phyloP scores from a whole-genome alignment of 495 filamentous ascomycete genomes.

The Penicillium atrosanguineum region DNA sequence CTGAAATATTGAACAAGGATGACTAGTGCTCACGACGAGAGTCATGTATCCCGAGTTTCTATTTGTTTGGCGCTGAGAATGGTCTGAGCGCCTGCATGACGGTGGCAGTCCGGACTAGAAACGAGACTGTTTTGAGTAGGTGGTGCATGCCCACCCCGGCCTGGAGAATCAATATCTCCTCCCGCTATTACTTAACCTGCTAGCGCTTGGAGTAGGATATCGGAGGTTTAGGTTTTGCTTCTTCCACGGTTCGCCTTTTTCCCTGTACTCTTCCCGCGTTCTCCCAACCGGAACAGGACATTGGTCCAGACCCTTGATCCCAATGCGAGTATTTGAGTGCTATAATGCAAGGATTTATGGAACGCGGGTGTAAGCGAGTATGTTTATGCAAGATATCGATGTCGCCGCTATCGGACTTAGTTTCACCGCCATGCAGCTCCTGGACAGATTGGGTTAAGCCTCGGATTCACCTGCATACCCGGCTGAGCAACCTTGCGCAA shows the following conservation, averaged over 20 bases:
- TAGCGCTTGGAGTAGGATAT: not conserved
- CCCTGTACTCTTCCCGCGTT: not conserved
- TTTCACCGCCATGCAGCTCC: not conserved
- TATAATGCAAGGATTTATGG: not conserved
- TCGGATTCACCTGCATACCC: slow-evolving; percentile 15
- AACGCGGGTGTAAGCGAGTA: too few species aligned
- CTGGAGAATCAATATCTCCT: not conserved
- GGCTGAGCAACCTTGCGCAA: slow-evolving; percentile 8
- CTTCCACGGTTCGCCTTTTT: not conserved
- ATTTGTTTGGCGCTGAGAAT: not conserved
- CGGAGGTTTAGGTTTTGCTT: not conserved
- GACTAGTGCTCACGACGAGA: not conserved
- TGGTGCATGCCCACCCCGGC: slow-evolving; percentile 5
- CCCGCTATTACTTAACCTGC: not conserved
- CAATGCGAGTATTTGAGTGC: not conserved
- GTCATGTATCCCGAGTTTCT: not conserved
- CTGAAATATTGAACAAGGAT: not conserved
- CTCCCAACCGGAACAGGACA: not conserved
- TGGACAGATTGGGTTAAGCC: slow-evolving; percentile 6
- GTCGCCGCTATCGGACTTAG: not conserved
- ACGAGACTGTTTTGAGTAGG: not conserved
- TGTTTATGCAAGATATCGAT: not conserved
- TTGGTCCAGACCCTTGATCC: not conserved
- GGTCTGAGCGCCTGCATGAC: slow-evolving; percentile 6
- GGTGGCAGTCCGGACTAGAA: not conserved